Base-by-base conservation (phyloP, 225 moss, liverwort and hornwort genomes). In the Asterella californica region DNA sequence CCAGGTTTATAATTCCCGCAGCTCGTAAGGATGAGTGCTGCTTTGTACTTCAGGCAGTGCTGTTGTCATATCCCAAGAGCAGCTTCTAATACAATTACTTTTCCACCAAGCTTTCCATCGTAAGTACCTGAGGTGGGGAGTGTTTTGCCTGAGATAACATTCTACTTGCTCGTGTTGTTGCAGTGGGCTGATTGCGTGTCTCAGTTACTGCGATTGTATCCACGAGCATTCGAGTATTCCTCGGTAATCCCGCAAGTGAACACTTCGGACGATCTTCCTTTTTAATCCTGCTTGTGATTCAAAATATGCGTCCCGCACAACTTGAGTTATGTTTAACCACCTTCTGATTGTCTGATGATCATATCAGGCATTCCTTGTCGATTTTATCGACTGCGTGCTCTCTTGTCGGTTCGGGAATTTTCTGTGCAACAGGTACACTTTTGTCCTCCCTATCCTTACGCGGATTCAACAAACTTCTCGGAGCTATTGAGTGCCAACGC, bases 111-210 rank as follows among this genome's bases (percentile, higher is more conserved):
- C 61, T 6, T 25, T 10, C 22, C 19, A 6, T 61, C 10, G 8
- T 10, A 71, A 11, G 38, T 37, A 72, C 48, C 47, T 72, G 12
- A 67, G 34, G 37, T 37, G 21, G 33, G 64, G 30, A 29, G 24
- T 34, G 61, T 27, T 5, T 27, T 61, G 4, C n/a, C 5, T 25
- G 22, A 61, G 1, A 8, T 1, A 22, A 71, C 47, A 46, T 15
- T 71, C 33, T 78, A 46, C 1, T 61, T 34, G 69, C 57, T 18
- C 48, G 45, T 72, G 46, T 37, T 78, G 48, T 81, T 76, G 75
- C 90, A 99, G 99, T 99, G 95, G 95, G 88, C 91, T 82, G 99
- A 99, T 87, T 91, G 92, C 78, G 90, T 99, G 36, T 90, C 90
- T 53, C 99, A 99, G 74, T 89, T 99, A 66, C 81, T 95, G 81